phyloP scores from a whole-genome alignment of 345 rosid species.

The sweet orange (Citrus sinensis) region DVS_A1.0 CM039168.1:2155501-2156000 shows the following conservation, averaged over 20 bases:
- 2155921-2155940: neutral
- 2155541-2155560: constrained; percentile 5
- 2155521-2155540: neutral
- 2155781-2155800: constrained; percentile 84
- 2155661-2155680: constrained; percentile 41
- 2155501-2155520: neutral
- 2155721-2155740: constrained; percentile 81
- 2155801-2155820: constrained; percentile 76
- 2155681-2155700: constrained; percentile 44
- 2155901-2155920: neutral
- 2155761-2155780: constrained; percentile 60
- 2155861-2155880: neutral
- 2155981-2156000: neutral
- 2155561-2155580: constrained; percentile 72
- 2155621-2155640: constrained; percentile 82
- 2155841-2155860: constrained; percentile 1
- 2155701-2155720: constrained; percentile 31
- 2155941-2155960: neutral
- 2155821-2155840: constrained; percentile 6
- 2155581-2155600: constrained; percentile 60
- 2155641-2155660: constrained; percentile 44
- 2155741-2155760: constrained; percentile 58
- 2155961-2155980: constrained; percentile 6
- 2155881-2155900: neutral
- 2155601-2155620: constrained; percentile 75